Conservation (phyloP, 768 basidiomycete genomes). For the Termitomyces sp. region DNA sequence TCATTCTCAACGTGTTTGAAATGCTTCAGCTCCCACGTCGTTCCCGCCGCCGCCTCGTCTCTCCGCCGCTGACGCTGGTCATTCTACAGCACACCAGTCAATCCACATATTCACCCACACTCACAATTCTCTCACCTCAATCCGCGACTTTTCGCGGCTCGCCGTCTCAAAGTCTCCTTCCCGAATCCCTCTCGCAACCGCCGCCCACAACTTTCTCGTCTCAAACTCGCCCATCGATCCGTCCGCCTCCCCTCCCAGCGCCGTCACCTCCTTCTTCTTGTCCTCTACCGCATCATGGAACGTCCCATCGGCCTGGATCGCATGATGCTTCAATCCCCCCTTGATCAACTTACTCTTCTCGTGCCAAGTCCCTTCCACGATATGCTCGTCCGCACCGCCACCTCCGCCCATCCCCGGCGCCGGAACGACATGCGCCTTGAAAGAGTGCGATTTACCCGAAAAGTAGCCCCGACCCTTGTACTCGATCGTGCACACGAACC, state of each 20-base stretch:
- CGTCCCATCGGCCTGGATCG: constrained; percentile 20
- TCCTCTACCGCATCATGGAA: constrained; percentile 73
- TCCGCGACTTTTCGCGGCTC: constrained; percentile 79
- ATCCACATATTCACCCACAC: not conserved
- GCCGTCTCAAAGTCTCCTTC: constrained; percentile 92
- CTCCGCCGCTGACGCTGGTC: constrained; percentile 86
- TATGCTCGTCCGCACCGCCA: constrained; percentile 30
- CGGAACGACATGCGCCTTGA: constrained; percentile 75
- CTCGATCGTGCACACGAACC: constrained; percentile 56
- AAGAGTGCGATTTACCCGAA: constrained; percentile 86
- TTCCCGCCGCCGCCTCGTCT: constrained; percentile 72
- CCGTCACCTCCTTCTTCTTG: constrained; percentile 71
- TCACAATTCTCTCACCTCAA: constrained; percentile 63
- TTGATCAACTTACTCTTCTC: constrained; percentile 51
- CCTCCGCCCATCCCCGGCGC: constrained; percentile 7
- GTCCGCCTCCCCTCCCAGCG: constrained; percentile 49
- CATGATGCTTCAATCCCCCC: constrained; percentile 13
- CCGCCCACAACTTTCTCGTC: constrained; percentile 78
- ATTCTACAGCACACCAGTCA: constrained; percentile 47
- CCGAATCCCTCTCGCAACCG: constrained; percentile 86
- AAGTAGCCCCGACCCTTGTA: constrained; percentile 98
- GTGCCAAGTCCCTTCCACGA: constrained; percentile 82
- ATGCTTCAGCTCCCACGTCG: constrained; percentile 71
- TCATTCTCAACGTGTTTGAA: constrained; percentile 71
- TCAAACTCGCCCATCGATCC: constrained; percentile 77